These are phyloP conservation scores for Aegilops umbellulata DNA, from an alignment of 176 grass and related monocot species.

Conservation along the genomic window DNA sequence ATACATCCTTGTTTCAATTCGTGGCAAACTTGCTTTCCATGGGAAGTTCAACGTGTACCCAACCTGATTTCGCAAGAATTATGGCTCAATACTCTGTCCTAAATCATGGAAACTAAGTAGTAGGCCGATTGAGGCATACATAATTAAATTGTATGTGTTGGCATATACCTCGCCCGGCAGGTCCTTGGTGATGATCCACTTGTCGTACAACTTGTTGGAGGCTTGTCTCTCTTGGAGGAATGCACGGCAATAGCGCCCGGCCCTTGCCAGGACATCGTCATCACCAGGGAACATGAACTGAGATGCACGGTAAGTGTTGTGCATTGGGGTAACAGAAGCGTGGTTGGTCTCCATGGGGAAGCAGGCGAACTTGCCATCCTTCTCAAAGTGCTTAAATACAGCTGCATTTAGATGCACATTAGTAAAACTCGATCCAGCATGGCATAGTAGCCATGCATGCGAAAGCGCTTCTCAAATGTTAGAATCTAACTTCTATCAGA, in stretches of 20 bases:
- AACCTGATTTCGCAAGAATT: background rate
- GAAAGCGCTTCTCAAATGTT: too few relatives aligned
- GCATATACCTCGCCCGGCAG: conserved; percentile 39
- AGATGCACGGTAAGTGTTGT: conserved; percentile 45
- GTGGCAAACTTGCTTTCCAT: conserved; percentile 25
- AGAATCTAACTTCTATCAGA: too few relatives aligned
- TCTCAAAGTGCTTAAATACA: conserved; percentile 41
- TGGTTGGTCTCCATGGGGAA: conserved; percentile 23
- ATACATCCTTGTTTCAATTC: conserved; percentile 29
- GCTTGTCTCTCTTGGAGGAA: conserved; percentile 40
- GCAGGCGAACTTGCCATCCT: conserved; percentile 37
- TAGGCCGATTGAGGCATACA: too few relatives aligned
- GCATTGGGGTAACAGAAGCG: conserved; percentile 26
- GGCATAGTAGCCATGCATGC: too few relatives aligned
- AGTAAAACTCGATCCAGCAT: too few relatives aligned
- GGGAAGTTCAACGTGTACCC: background rate
- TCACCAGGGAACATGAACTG: conserved; percentile 43
- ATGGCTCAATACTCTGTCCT: background rate
- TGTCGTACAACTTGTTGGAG: conserved; percentile 40
- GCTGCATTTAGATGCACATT: conserved; percentile 6
- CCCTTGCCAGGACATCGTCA: background rate
- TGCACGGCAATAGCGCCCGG: background rate
- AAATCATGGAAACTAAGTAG: background rate
- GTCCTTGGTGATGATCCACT: conserved; percentile 63
- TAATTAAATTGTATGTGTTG: too few relatives aligned